Evolutionary conservation across 441 rosid genomes (phyloP), one percentile per base, ranked within the genome.

Genomic region (Populus tomentosa): DNA sequence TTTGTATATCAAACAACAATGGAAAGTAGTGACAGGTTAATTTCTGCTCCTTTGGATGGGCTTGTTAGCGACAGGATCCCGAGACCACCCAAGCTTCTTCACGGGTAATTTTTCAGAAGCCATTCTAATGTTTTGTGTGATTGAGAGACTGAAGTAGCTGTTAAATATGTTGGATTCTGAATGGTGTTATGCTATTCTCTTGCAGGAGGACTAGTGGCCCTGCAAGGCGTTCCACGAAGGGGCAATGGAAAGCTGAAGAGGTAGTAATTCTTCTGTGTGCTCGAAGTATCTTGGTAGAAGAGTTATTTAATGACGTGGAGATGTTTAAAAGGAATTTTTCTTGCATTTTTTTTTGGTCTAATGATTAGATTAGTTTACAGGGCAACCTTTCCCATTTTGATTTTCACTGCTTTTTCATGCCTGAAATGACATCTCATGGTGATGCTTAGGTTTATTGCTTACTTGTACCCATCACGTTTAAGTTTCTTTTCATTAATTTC

Each of bases 161-260:
- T 28, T 28, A 18, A 18, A 38, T 38, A 38, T 59, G 66, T 11
- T 68, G 21, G 18, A 42, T 74, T 75, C 38, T 28, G 50, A 66
- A 70, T 71, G 20, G 32, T 35, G 21, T 23, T 16, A 7, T 28
- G 30, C 30, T 28, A 28, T 28, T 28, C 30, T 38, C 24, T 6
- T 38, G 42, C 42, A 38, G 42, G 42, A 38, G 42, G 42, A 94
- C 97, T 35, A 92, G 90, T 84, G 99, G 98, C 80, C 99, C 99
- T 61, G 84, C 99, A 75, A 91, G 99, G 81, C 97, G 99, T 77
- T 95, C 99, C 23, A 94, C 99, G 42, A 95, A 92, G 85, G 99
- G 99, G 76, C 98, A 94, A 78, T 95, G 99, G 99, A 95, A 98
- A 75, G 88, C 99, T 56, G 99, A 94, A 80, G 99, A 95, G 97